These are phyloP conservation scores for Cyberlindnera xishuangbannaensis DNA, from an alignment of 805 yeast genomes.

Conservation along the genomic window DNA sequence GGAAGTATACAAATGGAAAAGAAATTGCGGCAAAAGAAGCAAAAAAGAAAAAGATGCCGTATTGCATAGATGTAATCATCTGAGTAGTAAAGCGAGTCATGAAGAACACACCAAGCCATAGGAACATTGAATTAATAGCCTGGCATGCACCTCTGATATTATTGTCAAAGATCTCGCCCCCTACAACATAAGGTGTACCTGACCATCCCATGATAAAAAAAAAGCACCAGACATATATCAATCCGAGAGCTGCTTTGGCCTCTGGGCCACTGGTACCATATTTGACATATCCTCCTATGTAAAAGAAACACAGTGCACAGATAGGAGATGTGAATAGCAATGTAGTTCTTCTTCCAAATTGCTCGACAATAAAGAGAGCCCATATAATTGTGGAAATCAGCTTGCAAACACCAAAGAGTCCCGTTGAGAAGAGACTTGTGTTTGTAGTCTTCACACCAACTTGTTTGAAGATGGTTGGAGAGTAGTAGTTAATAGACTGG, in stretches of 20 bases:
- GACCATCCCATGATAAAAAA: conserved; percentile 38
- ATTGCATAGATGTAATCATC: too few relatives aligned
- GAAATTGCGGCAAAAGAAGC: too few relatives aligned
- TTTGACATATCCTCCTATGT: too few relatives aligned
- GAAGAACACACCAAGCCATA: too few relatives aligned
- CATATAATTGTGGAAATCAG: too few relatives aligned
- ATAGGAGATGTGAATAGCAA: conserved; percentile 39
- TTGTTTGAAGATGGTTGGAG: conserved; percentile 43
- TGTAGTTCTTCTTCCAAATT: too few relatives aligned
- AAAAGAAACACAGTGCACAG: conserved; percentile 35
- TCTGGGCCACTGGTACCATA: too few relatives aligned
- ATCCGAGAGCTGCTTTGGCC: conserved; percentile 35
- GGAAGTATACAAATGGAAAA: too few relatives aligned
- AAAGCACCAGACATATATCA: conserved; percentile 35
- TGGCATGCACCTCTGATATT: conserved; percentile 39
- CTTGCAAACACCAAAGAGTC: too few relatives aligned
- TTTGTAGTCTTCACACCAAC: conserved; percentile 41
- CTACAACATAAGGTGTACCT: conserved; percentile 43
- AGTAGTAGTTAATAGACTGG: conserved; percentile 46
- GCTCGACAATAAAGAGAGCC: too few relatives aligned
- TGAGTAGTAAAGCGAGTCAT: too few relatives aligned
- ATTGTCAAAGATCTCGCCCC: conserved; percentile 38
- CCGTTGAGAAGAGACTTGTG: conserved; percentile 41
- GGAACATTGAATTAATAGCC: conserved; percentile 40
- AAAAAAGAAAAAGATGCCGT: too few relatives aligned